A percentile compares a stretch with the other conserved stretches of the same genome.
Evolutionary conservation across 345 rosid genomes (phyloP).

Genomic region (Populus nigra): DNA sequence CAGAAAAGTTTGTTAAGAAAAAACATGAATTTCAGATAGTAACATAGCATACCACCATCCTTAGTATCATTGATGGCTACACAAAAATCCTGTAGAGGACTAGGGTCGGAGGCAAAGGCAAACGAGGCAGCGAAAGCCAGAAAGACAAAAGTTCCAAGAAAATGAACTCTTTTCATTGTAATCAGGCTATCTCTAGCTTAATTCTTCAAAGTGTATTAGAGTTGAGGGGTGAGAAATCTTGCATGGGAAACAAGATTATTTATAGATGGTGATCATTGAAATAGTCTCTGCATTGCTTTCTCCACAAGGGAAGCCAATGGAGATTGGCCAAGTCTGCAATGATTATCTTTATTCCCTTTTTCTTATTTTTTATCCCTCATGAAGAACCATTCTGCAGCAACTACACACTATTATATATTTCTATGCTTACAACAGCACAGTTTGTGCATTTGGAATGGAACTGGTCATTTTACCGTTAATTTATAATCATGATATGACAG

Average conservation of each 20-base stretch:
- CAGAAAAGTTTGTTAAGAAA: too few species aligned
- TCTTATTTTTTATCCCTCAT: background rate
- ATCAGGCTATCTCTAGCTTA: background rate
- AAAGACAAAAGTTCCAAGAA: background rate
- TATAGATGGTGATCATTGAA: background rate
- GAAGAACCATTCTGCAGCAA: background rate
- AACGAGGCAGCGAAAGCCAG: conserved; percentile 10
- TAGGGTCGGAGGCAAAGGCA: conserved; percentile 10
- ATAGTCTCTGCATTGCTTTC: background rate
- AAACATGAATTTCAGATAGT: background rate
- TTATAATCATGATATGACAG: too few species aligned
- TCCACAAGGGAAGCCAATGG: too few species aligned
- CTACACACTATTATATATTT: background rate
- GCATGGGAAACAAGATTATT: background rate
- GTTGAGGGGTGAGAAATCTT: background rate
- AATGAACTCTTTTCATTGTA: background rate
- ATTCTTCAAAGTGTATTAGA: background rate
- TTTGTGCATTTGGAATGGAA: too few species aligned
- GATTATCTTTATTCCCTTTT: too few species aligned
- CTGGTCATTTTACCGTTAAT: background rate
- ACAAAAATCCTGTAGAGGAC: conserved; percentile 18
- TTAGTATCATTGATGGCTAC: background rate
- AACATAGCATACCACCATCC: background rate
- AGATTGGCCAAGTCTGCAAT: background rate
- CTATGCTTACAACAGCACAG: background rate